phyloP scores from a whole-genome alignment of 2,329 filamentous ascomycete species.

The Fusarium stilboides region DNA sequence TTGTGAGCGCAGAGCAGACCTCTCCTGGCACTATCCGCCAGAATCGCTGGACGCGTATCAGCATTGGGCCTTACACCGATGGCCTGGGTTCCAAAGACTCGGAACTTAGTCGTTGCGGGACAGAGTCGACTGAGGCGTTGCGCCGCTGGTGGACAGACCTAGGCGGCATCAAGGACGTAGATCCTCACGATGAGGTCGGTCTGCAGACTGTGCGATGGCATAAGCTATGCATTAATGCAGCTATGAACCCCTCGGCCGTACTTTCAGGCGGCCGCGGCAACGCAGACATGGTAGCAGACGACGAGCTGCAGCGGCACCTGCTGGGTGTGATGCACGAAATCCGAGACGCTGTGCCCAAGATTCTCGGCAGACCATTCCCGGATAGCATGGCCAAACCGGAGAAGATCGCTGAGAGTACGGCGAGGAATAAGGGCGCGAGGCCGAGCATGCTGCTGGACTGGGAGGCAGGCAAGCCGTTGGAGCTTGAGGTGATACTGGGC shows the following conservation, averaged over 20 bases:
- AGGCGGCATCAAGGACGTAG: slow-evolving; percentile 76
- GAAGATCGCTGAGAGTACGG: slow-evolving; percentile 73
- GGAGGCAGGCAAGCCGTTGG: slow-evolving; percentile 76
- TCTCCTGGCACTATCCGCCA: slow-evolving; percentile 75
- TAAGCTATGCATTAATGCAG: slow-evolving; percentile 82
- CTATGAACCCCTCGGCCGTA: slow-evolving; percentile 81
- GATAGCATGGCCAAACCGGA: slow-evolving; percentile 72
- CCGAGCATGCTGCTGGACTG: slow-evolving; percentile 80
- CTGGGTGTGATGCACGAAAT: slow-evolving; percentile 80
- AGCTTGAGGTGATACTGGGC: slow-evolving; percentile 80
- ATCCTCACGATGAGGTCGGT: slow-evolving; percentile 74
- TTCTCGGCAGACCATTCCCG: slow-evolving; percentile 74
- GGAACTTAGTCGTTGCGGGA: slow-evolving; percentile 55
- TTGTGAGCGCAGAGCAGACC: slow-evolving; percentile 78
- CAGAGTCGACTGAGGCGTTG: slow-evolving; percentile 64
- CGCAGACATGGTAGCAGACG: slow-evolving; percentile 74
- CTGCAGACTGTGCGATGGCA: slow-evolving; percentile 82
- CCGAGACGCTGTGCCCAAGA: slow-evolving; percentile 72
- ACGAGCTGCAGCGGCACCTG: slow-evolving; percentile 74
- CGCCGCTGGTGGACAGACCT: slow-evolving; percentile 67
- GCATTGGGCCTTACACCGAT: slow-evolving; percentile 75
- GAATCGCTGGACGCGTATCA: slow-evolving; percentile 82
- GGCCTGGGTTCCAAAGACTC: slow-evolving; percentile 59
- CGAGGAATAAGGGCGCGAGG: slow-evolving; percentile 74
- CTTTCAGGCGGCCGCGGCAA: slow-evolving; percentile 76